phyloP scores from a whole-genome alignment of 139 green algal genomes.

The Picochlorum sp. region DNA sequence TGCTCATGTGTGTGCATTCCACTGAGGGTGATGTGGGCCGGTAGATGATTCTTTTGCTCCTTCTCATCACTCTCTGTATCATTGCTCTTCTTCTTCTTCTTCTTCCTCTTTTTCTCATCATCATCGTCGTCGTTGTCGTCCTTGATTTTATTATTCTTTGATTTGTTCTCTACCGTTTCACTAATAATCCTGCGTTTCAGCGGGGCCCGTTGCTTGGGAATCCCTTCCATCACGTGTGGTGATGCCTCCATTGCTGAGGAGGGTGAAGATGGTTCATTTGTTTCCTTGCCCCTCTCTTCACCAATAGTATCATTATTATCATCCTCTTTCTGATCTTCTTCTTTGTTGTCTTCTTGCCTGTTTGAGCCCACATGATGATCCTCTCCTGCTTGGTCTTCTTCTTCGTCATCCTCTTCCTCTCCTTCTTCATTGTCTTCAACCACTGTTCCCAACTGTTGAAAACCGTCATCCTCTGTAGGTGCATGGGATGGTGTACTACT shows the following conservation, averaged over 20 bases:
- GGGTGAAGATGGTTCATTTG: neutral
- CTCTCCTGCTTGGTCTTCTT: neutral
- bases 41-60: neutral
- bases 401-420: neutral
- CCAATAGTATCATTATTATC: neutral
- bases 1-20: slow-evolving; percentile 8
- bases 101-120: neutral
- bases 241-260: neutral
- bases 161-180: neutral
- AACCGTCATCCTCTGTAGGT: neutral
- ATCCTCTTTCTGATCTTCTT: neutral
- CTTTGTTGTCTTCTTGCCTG: neutral
- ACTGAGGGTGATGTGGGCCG: neutral
- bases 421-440: neutral
- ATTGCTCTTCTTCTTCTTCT: neutral
- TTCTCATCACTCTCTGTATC: too few species aligned
- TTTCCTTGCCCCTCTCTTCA: neutral
- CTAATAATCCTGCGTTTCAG: neutral
- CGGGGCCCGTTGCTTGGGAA: neutral
- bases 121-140: neutral
- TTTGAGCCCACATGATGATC: neutral
- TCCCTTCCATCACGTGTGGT: neutral
- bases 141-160: neutral
- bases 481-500: too few species aligned
- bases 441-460: neutral